Base-by-base conservation (phyloP, 2,329 filamentous ascomycete species). In the Fusarium virguliforme region DNA sequence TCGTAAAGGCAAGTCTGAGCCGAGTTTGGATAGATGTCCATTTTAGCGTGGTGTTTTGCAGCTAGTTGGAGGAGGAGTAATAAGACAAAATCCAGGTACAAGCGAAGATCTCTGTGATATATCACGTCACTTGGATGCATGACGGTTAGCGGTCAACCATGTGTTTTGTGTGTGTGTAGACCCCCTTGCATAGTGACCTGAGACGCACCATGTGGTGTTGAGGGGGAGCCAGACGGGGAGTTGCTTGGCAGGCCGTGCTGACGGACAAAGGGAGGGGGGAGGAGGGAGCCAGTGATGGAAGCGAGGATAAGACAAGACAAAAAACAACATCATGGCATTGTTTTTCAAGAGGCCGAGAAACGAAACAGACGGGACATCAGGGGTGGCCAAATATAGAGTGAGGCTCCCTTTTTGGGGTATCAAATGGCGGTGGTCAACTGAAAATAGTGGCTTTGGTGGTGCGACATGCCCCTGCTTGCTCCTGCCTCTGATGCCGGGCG, bases 1-100 rank as follows among this genome's bases (percentile, higher is more conserved):
- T 82, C 72, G 81, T 86, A 87, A 90, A 90, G 88, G 88, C 88
- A 90, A 89, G 86, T 89, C 87, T 90, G 88, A 90, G 88, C 86
- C 83, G 72, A 48, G 43, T 18, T 12, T 10, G 2, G 75, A 38
- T 35, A 35, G 32, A 10, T 22, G 40, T 24, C 34, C 32, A 56
- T 38, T 13, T 22, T 38, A 24, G 28, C 28, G 48, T 51, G 48
- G 48, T 51, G 48, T 51, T 32, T 48, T 51, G n/a, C 48, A 34
- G n/a, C 4, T 54, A 34, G n/a, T 3, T 54, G 26, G 51, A 54
- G 18, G 32, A 35, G 51, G 22, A 53, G 28, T 53, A 53, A 53
- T 53, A 34, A 53, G 18, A 53, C n/a, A 53, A 22, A 53, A 53
- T 13, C 15, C 28, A 35, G 48, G 30, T 22, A 53, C 48, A 15